Evolutionary conservation across 179 eudicot species (phyloP).

Genomic region (Corrigiola litoralis): DNA sequence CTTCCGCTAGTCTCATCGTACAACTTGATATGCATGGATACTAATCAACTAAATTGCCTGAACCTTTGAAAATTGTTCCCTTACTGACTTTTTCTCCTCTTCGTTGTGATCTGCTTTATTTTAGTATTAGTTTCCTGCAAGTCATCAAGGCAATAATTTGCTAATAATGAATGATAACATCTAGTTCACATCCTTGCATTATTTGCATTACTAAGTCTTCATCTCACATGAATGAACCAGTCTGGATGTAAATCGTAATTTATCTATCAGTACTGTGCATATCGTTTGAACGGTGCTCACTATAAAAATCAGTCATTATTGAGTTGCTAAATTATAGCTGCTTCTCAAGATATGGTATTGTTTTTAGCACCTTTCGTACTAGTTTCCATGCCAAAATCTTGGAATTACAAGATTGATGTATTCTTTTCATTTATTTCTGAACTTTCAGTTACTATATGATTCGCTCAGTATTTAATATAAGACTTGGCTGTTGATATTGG

Average conservation of each 20-base stretch:
- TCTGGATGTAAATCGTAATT: slow-evolving; percentile 4
- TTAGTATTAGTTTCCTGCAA: neutral
- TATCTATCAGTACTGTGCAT: neutral
- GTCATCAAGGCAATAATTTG: neutral
- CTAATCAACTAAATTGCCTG: neutral
- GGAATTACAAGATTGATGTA: neutral
- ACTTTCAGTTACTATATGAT: neutral
- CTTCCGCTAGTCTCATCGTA: neutral
- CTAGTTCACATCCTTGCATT: slow-evolving; percentile 3
- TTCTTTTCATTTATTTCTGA: neutral
- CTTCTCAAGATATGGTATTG: neutral
- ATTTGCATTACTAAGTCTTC: neutral
- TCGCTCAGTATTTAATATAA: slow-evolving; percentile 2
- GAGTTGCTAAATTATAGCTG: neutral
- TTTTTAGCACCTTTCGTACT: neutral
- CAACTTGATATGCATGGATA: neutral
- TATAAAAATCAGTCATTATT: slow-evolving; percentile 6
- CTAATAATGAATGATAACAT: slow-evolving; percentile 6
- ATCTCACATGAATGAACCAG: slow-evolving; percentile 11
- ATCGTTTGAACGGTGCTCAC: neutral
- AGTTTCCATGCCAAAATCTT: neutral
- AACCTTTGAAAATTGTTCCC: neutral
- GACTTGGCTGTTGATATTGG: slow-evolving; percentile 9
- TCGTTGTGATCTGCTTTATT: neutral
- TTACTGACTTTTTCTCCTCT: neutral